These are phyloP conservation scores for Bipolaris gigantea DNA, from an alignment of 2,329 filamentous ascomycete species.

Conservation along the genomic window DNA sequence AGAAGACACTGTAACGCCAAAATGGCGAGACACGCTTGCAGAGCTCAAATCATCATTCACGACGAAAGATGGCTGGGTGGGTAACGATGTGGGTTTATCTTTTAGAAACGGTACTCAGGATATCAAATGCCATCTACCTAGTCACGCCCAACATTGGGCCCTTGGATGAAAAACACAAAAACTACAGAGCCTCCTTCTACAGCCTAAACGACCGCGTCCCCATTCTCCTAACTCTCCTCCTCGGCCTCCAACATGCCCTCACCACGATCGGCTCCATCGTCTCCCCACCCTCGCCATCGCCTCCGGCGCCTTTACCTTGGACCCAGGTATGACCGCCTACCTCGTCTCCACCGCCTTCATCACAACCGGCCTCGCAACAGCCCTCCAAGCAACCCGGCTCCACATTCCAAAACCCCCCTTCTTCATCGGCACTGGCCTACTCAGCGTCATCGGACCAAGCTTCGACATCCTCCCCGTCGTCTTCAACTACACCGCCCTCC, in stretches of 20 bases:
- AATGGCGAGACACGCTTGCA: conserved; percentile 14
- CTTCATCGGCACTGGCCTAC: conserved; percentile 33
- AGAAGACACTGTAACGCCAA: conserved; percentile 1
- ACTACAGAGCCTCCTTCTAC: conserved; percentile 32
- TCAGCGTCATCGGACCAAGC: conserved; percentile 33
- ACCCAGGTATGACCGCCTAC: conserved; percentile 28
- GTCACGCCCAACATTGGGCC: conserved; percentile 28
- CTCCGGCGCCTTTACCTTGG: conserved; percentile 34
- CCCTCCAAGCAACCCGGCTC: conserved; percentile 31
- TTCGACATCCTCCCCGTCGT: conserved; percentile 36
- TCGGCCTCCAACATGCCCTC: conserved; percentile 37
- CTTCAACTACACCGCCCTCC: conserved; percentile 30
- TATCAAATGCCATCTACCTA: conserved; percentile 25
- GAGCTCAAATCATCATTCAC: conserved; percentile 39
- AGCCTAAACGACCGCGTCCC: conserved; percentile 31
- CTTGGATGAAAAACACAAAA: conserved; percentile 30
- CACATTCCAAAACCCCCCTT: conserved; percentile 32
- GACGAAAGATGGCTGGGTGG: conserved; percentile 45
- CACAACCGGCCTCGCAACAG: conserved; percentile 33
- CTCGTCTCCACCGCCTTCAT: conserved; percentile 35
- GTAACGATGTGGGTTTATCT: conserved; percentile 41
- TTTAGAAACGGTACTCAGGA: not conserved
- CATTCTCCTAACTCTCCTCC: conserved; percentile 29
- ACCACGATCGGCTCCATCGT: conserved; percentile 34
- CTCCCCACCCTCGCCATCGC: conserved; percentile 36